phyloP scores from a whole-genome alignment of 176 grass and related monocot species.

The Zea mays region Zm-B73-REFERENCE-NAM-5.0 NC_050102.1:134815501-134816000 shows the following conservation, averaged over 20 bases:
- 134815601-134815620: conserved; percentile 55
- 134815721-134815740: conserved; percentile 1
- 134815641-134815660: conserved; percentile 13
- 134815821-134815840: conserved; percentile 23
- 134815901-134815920: neutral
- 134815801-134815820: neutral
- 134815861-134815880: conserved; percentile 23
- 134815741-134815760: conserved; percentile 11
- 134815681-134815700: neutral
- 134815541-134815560: conserved; percentile 92
- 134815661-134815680: neutral
- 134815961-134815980: neutral
- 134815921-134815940: neutral
- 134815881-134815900: neutral
- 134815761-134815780: conserved; percentile 12
- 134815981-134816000: neutral
- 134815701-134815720: neutral
- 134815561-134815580: conserved; percentile 98
- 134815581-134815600: conserved; percentile 99
- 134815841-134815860: conserved; percentile 9
- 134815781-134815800: neutral
- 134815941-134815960: neutral
- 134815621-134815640: conserved; percentile 21
- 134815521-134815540: conserved; percentile 94
- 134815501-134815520: conserved; percentile 92